Percentiles rank a stretch among this genome's conserved stretches.
Conservation (phyloP, 1,284 basidiomycete genomes). For the Microbotryum saponariae region DNA sequence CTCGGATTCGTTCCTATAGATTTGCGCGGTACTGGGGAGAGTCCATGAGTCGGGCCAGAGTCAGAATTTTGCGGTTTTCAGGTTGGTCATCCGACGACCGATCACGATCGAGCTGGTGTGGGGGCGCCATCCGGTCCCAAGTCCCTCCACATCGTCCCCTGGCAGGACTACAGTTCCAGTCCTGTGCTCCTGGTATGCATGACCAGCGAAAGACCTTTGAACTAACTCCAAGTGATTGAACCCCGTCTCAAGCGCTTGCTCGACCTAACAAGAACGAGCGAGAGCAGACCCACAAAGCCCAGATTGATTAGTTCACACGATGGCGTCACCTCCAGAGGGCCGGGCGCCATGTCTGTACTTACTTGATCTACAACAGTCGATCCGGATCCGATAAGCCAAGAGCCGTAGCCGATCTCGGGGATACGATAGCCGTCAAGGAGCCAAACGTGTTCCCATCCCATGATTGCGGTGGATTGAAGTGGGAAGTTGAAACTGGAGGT, state of each 20-base stretch:
- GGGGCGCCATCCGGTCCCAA: not conserved
- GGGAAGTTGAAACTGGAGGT: too few relatives aligned
- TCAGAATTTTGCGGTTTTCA: too few relatives aligned
- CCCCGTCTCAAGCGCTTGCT: constrained; percentile 53
- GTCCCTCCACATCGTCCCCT: constrained; percentile 33
- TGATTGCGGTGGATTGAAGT: too few relatives aligned
- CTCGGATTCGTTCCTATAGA: not conserved
- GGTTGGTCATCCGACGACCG: too few relatives aligned
- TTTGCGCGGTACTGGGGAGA: too few relatives aligned
- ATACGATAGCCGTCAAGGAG: constrained; percentile 44
- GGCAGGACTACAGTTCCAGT: constrained; percentile 44
- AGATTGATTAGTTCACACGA: too few relatives aligned
- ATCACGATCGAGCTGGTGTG: not conserved
- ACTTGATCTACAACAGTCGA: constrained; percentile 4
- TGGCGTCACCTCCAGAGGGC: not conserved
- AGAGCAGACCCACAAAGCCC: too few relatives aligned
- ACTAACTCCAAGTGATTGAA: constrained; percentile 54
- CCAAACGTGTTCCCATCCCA: not conserved
- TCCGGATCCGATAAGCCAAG: constrained; percentile 1
- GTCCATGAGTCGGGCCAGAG: too few relatives aligned
- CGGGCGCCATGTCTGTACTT: not conserved
- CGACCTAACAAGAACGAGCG: constrained; percentile 31
- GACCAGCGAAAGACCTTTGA: not conserved
- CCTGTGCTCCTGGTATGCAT: not conserved
- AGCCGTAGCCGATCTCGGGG: constrained; percentile 41